Evolutionary conservation across 2,329 filamentous ascomycete genomes (phyloP), one percentile per base, ranked within the genome.

Genomic region (Talaromyces rugulosus): DNA sequence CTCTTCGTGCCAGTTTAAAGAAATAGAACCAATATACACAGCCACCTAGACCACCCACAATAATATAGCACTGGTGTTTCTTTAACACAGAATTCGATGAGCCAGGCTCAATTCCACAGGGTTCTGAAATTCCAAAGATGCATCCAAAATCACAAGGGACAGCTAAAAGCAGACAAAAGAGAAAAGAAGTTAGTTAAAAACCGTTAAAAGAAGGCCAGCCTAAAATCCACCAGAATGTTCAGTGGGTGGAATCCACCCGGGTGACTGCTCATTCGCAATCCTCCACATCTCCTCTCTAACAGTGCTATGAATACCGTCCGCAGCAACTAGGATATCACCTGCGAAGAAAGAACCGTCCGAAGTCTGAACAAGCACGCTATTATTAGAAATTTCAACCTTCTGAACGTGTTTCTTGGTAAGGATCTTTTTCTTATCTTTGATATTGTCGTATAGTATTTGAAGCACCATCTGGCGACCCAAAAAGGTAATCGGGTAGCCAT

Each of bases 231-330:
- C 40, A 44, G 40, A 44, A 8, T 14, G 7, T 18, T 44, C 40
- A 5, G 40, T 44, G 12, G 40, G 11, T 9, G 40, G 40, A 44
- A 44, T 44, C 40, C 40, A 44, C 40, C 40, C 3, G 5, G 40
- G 40, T 14, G 12, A 44, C 12, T 44, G 5, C 12, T 44, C n/a
- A 44, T 44, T 44, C 11, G 40, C 40, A 44, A 44, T 44, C 40
- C 40, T 44, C 40, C 67, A 69, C 70, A 79, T 74, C 27, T 73
- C 68, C 1, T 62, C 56, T 4, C 77, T 71, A 4, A 72, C 70
- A 16, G 63, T 69, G 64, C 75, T 78, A 64, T 78, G 73, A 1
- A 75, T 73, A 33, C 78, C 78, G 54, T 81, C 78, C 2, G 77
- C 76, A 11, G 77, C 78, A 9, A 79, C 67, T 11, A 77, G 65